phyloP scores from a whole-genome alignment of 2,329 filamentous ascomycete genomes.

The Diplodia corticola region DNA sequence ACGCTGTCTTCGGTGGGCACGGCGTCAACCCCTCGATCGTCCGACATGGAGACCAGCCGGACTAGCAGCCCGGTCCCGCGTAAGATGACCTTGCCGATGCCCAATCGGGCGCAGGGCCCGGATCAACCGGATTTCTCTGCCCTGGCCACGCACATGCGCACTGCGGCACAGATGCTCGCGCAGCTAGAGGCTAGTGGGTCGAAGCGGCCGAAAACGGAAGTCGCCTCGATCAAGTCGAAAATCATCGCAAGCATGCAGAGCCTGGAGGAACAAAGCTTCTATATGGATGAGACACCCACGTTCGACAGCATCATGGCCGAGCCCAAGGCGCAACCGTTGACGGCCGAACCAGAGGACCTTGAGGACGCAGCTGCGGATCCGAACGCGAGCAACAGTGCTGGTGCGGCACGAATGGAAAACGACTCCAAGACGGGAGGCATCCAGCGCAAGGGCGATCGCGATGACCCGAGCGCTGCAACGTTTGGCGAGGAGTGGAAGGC shows the following conservation, averaged over 20 bases:
- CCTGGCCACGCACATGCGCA: conserved; percentile 82
- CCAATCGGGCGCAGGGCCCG: conserved; percentile 53
- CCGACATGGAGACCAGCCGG: conserved; percentile 66
- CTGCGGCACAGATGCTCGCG: conserved; percentile 82
- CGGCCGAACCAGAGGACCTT: conserved; percentile 53
- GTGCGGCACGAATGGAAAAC: conserved; percentile 83
- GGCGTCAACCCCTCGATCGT: conserved; percentile 66
- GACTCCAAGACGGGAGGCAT: conserved; percentile 84
- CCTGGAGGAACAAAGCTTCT: conserved; percentile 81
- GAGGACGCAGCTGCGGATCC: conserved; percentile 52
- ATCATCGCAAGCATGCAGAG: conserved; percentile 91
- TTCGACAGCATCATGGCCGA: conserved; percentile 83
- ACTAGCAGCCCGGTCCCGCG: conserved; percentile 66
- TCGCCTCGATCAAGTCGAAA: conserved; percentile 79
- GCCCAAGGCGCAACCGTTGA: conserved; percentile 56
- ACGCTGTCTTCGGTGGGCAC: conserved; percentile 62
- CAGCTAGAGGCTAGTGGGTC: conserved; percentile 78
- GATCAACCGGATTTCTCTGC: conserved; percentile 82
- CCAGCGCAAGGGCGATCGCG: conserved; percentile 75
- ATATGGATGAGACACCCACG: conserved; percentile 71
- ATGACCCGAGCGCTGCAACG: conserved; percentile 81
- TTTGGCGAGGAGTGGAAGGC: conserved; percentile 85
- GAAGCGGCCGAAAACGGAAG: conserved; percentile 76
- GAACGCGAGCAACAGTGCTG: conserved; percentile 66
- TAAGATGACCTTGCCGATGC: conserved; percentile 61